Conservation (phyloP, 2,329 filamentous ascomycete species). For the Hymenoscyphus infarciens region DNA sequence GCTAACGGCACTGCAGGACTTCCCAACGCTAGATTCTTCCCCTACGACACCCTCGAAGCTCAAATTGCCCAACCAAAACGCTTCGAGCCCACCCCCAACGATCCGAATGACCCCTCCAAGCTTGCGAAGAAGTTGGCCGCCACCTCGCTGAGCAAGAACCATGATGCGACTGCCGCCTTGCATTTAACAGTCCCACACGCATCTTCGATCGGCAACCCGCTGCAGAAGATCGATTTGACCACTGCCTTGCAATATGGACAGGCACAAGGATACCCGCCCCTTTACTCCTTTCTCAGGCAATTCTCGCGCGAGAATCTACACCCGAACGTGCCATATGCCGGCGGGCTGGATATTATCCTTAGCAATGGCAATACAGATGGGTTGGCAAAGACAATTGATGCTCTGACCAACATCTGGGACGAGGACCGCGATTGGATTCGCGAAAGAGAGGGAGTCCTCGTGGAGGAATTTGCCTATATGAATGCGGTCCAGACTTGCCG, state of each 20-base stretch:
- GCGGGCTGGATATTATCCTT: slow-evolving; percentile 72
- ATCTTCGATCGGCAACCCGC: slow-evolving; percentile 52
- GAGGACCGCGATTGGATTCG: slow-evolving; percentile 62
- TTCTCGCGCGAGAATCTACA: slow-evolving; percentile 76
- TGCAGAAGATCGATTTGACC: slow-evolving; percentile 73
- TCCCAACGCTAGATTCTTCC: slow-evolving; percentile 78
- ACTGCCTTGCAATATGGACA: slow-evolving; percentile 84
- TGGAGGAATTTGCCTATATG: slow-evolving; percentile 78
- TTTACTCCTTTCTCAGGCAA: slow-evolving; percentile 73
- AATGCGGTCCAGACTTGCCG: slow-evolving; percentile 65
- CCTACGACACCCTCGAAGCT: slow-evolving; percentile 86
- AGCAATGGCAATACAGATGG: slow-evolving; percentile 85
- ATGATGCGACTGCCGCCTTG: slow-evolving; percentile 30
- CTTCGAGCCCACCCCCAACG: slow-evolving; percentile 67
- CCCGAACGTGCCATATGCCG: slow-evolving; percentile 74
- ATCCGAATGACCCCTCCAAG: slow-evolving; percentile 41
- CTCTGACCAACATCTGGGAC: slow-evolving; percentile 73
- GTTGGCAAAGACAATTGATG: slow-evolving; percentile 71
- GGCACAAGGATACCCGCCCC: slow-evolving; percentile 75
- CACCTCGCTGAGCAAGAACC: slow-evolving; percentile 27
- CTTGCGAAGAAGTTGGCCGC: slow-evolving; percentile 38
- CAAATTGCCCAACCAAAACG: slow-evolving; percentile 70
- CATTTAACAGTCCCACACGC: slow-evolving; percentile 72
- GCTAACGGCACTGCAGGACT: slow-evolving; percentile 48
- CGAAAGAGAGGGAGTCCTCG: slow-evolving; percentile 72